A percentile compares a stretch with the other conserved stretches of the same genome.
Evolutionary conservation across 1,139 yeast species (phyloP).

Genomic region (Pichia sp.): DNA sequence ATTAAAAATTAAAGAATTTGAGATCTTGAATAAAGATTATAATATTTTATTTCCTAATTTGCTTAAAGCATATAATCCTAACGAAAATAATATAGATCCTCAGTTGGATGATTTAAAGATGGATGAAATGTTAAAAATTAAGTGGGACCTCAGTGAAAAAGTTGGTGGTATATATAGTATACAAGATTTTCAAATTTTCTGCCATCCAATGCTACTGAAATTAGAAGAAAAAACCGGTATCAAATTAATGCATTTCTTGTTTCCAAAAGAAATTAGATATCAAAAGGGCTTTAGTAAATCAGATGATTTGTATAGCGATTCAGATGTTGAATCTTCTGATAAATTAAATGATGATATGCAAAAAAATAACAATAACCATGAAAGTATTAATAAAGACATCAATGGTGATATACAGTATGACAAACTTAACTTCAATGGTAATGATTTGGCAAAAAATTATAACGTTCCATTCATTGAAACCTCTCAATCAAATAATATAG

Average conservation of each 20-base stretch:
- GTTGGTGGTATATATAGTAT: slow-evolving; percentile 65
- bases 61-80: slow-evolving; percentile 32
- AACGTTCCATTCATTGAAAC: neutral
- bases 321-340: neutral
- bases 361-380: neutral
- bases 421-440: neutral
- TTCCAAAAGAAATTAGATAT: slow-evolving; percentile 32
- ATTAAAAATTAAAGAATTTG: slow-evolving; percentile 55
- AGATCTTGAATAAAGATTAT: slow-evolving; percentile 63
- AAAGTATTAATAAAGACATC: neutral
- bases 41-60: slow-evolving; percentile 65
- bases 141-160: slow-evolving; percentile 60
- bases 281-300: neutral
- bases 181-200: slow-evolving; percentile 44
- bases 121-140: slow-evolving; percentile 36
- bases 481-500: slow-evolving; percentile 1
- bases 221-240: slow-evolving; percentile 58
- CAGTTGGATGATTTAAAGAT: neutral
- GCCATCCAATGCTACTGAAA: slow-evolving; percentile 51
- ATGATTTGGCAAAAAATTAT: neutral
- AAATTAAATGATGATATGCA: neutral
- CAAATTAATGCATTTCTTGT: slow-evolving; percentile 48
- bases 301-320: slow-evolving; percentile 2
- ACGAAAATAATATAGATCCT: neutral
- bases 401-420: neutral